Percentiles rank a stretch among this genome's conserved stretches.
Evolutionary conservation across 192 early-diverging fungal species (phyloP).

Genomic region (Rhizoclosmatium sp.): DNA sequence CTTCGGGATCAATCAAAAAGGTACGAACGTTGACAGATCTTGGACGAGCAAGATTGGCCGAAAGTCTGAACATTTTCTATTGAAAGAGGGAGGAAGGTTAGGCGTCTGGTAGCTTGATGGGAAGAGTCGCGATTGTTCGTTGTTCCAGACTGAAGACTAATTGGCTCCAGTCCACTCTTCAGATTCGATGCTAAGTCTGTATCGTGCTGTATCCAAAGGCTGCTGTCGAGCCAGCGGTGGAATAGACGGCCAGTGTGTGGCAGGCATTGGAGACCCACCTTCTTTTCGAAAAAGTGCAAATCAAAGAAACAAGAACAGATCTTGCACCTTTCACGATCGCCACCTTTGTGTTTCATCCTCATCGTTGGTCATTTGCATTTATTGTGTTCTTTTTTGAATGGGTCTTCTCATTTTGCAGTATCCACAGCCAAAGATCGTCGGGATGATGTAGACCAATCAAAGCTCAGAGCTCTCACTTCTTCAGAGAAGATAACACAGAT

Average conservation of each 20-base stretch:
- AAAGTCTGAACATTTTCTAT: conserved; percentile 23
- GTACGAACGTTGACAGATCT: conserved; percentile 3
- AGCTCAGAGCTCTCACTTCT: too few relatives aligned
- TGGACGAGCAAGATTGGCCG: not conserved
- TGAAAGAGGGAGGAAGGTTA: not conserved
- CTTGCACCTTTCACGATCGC: too few relatives aligned
- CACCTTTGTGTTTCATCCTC: too few relatives aligned
- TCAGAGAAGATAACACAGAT: too few relatives aligned
- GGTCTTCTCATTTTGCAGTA: too few relatives aligned
- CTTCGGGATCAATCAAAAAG: not conserved
- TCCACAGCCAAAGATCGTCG: too few relatives aligned
- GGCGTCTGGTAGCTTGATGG: not conserved
- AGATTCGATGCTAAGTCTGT: not conserved
- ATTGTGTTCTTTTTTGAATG: too few relatives aligned
- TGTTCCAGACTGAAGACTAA: not conserved
- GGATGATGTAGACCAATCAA: too few relatives aligned
- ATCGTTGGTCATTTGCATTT: too few relatives aligned
- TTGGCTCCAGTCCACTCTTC: not conserved
- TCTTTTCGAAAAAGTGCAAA: conserved; percentile 10
- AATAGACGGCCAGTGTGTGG: not conserved
- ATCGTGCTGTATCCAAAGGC: not conserved
- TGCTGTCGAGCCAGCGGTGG: not conserved
- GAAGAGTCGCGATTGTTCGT: not conserved
- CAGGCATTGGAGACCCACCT: not conserved
- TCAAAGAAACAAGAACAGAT: not conserved